phyloP scores from a whole-genome alignment of 176 grass and related monocot genomes.

The Thinopyrum elongatum region DNA sequence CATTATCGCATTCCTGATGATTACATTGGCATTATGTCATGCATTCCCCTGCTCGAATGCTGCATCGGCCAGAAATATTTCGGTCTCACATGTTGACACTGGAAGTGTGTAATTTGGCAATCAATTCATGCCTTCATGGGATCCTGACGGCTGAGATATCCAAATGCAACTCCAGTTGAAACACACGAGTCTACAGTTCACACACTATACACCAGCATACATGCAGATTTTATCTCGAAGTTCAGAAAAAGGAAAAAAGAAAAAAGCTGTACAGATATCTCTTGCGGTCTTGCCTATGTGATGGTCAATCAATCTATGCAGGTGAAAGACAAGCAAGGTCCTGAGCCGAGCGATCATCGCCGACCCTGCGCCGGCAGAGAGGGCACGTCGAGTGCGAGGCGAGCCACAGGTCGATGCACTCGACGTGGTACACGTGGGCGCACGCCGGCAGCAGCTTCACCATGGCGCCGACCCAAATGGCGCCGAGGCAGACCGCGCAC shows the following conservation, averaged over 20 bases:
- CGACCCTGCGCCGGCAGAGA: constrained; percentile 34
- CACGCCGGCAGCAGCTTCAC: constrained; percentile 48
- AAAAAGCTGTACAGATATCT: background rate
- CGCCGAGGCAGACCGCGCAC: constrained; percentile 40
- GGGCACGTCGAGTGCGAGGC: constrained; percentile 33
- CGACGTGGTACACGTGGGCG: constrained; percentile 39
- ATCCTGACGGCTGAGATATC: too few relatives aligned
- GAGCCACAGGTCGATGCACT: constrained; percentile 50
- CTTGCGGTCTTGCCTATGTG: background rate
- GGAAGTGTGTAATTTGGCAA: background rate
- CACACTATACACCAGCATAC: background rate
- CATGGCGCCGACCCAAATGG: constrained; percentile 43
- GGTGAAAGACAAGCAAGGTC: constrained; percentile 4
- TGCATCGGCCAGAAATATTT: background rate
- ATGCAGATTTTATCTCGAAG: constrained; percentile 6
- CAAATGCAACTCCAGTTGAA: too few relatives aligned
- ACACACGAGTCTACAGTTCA: background rate
- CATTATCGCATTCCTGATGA: background rate
- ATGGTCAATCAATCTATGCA: background rate
- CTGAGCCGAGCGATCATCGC: background rate
- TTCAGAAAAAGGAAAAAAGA: background rate
- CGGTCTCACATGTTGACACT: background rate
- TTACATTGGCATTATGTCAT: background rate
- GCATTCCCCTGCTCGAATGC: background rate
- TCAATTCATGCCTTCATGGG: background rate